Evolutionary conservation across 1,139 yeast genomes (phyloP).

Genomic region (Saccharomyces pastorianus): DNA sequence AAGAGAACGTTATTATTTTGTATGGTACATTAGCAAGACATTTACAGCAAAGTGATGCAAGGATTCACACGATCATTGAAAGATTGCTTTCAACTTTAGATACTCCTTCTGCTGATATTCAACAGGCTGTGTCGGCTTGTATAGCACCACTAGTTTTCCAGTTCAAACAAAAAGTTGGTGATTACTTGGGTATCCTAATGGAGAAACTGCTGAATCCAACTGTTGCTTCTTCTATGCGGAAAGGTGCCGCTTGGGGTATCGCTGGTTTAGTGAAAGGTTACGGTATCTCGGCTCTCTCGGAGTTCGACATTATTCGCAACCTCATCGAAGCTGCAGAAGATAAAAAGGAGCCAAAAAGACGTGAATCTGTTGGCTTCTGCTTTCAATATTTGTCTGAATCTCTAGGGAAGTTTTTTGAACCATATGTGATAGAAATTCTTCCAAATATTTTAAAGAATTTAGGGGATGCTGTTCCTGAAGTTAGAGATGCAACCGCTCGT

Average conservation of each 20-base stretch:
- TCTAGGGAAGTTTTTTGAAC: constrained; percentile 76
- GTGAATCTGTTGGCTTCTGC: constrained; percentile 86
- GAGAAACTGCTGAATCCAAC: constrained; percentile 46
- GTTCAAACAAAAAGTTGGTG: constrained; percentile 42
- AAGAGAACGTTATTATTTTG: constrained; percentile 74
- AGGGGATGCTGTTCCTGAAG: constrained; percentile 81
- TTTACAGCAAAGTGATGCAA: constrained; percentile 52
- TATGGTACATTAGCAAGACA: constrained; percentile 88
- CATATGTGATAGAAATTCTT: constrained; percentile 81
- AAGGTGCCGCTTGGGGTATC: constrained; percentile 95
- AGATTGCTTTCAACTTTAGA: constrained; percentile 67
- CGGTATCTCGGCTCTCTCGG: constrained; percentile 70
- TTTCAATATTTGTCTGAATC: constrained; percentile 76
- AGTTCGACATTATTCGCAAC: constrained; percentile 66
- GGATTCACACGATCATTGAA: constrained; percentile 59
- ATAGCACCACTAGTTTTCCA: constrained; percentile 71
- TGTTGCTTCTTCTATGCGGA: constrained; percentile 49
- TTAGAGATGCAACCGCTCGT: constrained; percentile 78
- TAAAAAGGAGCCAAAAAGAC: constrained; percentile 59
- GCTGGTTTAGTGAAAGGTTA: constrained; percentile 89
- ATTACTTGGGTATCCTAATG: constrained; percentile 51
- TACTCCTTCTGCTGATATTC: constrained; percentile 85
- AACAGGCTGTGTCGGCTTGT: constrained; percentile 76
- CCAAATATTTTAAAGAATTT: constrained; percentile 73
- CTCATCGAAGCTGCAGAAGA: constrained; percentile 86